Evolutionary conservation across 768 basidiomycete genomes (phyloP), one percentile per base, ranked within the genome.

Genomic region (Austroboletus eburneus): DNA sequence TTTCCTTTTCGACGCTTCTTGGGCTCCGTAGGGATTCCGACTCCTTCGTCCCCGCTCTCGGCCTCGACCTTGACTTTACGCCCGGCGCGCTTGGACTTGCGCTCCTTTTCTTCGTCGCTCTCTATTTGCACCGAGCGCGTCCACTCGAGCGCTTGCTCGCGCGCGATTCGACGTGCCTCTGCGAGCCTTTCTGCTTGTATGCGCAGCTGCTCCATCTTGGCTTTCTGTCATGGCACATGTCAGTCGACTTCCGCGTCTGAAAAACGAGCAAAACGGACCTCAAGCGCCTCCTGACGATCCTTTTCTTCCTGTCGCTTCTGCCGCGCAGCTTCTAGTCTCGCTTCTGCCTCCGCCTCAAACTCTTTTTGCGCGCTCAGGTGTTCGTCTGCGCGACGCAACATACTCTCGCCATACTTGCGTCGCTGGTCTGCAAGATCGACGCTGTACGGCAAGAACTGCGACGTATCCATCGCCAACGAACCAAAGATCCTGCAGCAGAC

Each of bases 401-500:
- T 83, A 57, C 77, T 85, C 50, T 90, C 86, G 12, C 93, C 92
- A 57, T 97, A 99, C 63, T 87, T 86, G 32, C 83, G 77, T 36
- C 96, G 82, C 55, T 95, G 87, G 55, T 92, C 87, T 0, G 93
- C 91, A 38, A 97, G 77, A 39, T 95, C 92, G 9, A 78, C 74
- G 56, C 75, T 88, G 67, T 97, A 98, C 0, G 92, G 91, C 16
- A 94, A 73, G 39, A 76, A 68, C 0, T 77, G 63, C 0, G 85
- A 76, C 45, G 77, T 75, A 57, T 93, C 90, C 6, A 77, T 76
- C 0, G 91, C 89, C 17, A 99, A 73, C 0, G 89, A 82, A 9
- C 78, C 85, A 68, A 97, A 97, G 9, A 94, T 67, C 56, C 92
- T 94, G 51, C 14, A 46, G 5, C 25, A 24, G 39, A 52, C 21